Evolutionary conservation across 1,284 basidiomycete species (phyloP).

Genomic region (Ganoderma lingzhi): DNA sequence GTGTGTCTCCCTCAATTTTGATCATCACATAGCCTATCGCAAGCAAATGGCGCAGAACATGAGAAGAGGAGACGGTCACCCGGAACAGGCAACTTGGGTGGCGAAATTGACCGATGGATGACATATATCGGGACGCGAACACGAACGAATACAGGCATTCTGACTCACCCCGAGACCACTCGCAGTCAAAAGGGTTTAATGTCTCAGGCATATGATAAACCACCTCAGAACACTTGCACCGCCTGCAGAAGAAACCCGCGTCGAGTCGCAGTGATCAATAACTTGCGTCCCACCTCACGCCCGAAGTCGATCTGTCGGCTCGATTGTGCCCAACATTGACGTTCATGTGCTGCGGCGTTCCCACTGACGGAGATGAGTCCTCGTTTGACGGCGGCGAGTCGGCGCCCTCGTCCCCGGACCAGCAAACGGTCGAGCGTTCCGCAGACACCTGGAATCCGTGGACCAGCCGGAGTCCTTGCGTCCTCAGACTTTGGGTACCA

Average conservation of each 20-base stretch:
- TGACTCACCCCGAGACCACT: slow-evolving; percentile 21
- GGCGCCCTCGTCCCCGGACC: slow-evolving; percentile 39
- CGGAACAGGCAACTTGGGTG: slow-evolving; percentile 25
- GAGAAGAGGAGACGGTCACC: slow-evolving; percentile 13
- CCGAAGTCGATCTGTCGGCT: slow-evolving; percentile 17
- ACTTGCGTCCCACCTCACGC: slow-evolving; percentile 12
- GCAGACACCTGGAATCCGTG: slow-evolving; percentile 52
- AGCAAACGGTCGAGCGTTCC: slow-evolving; percentile 54
- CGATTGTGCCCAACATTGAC: slow-evolving; percentile 12
- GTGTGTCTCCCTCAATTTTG: slow-evolving; percentile 26
- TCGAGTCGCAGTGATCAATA: slow-evolving; percentile 23
- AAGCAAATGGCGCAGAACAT: slow-evolving; percentile 13
- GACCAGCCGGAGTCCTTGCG: slow-evolving; percentile 29
- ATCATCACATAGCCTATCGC: slow-evolving; percentile 27
- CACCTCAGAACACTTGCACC: slow-evolving; percentile 27
- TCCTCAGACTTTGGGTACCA: slow-evolving; percentile 1
- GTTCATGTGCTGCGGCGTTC: slow-evolving; percentile 32
- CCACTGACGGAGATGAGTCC: slow-evolving; percentile 25
- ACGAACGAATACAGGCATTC: slow-evolving; percentile 15
- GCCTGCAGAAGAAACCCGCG: slow-evolving; percentile 22
- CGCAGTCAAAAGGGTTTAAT: slow-evolving; percentile 16
- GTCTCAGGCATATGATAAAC: slow-evolving; percentile 27
- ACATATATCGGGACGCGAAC: slow-evolving; percentile 13
- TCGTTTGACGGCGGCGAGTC: slow-evolving; percentile 21
- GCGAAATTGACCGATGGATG: slow-evolving; percentile 15